Evolutionary conservation across 2,329 filamentous ascomycete species (phyloP).

Genomic region (Colletotrichum trifolii): DNA sequence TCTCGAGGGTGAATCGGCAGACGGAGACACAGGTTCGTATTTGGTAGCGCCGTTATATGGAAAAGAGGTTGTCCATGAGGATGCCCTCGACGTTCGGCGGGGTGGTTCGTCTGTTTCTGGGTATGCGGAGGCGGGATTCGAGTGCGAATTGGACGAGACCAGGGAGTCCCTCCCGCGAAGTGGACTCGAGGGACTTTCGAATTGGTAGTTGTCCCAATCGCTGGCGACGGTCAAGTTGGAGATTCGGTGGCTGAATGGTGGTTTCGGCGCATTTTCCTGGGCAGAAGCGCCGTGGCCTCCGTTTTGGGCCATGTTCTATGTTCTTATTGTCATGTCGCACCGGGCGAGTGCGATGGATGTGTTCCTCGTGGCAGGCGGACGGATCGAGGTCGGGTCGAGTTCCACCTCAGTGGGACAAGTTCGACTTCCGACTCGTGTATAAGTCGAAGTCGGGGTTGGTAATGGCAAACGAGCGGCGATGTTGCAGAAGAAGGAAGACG

Average conservation of each 20-base stretch:
- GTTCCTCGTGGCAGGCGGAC: neutral
- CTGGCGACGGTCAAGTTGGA: conserved; percentile 49
- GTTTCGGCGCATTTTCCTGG: conserved; percentile 30
- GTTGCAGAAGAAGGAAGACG: neutral
- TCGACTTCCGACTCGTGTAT: conserved; percentile 13
- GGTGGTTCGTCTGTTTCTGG: conserved; percentile 14
- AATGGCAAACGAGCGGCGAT: neutral
- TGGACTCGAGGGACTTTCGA: conserved; percentile 41
- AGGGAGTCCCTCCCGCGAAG: conserved; percentile 51
- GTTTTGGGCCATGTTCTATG: conserved; percentile 28
- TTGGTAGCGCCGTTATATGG: conserved; percentile 40
- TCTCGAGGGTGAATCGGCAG: conserved; percentile 38
- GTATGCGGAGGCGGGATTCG: conserved; percentile 38
- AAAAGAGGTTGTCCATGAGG: conserved; percentile 44
- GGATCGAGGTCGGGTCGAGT: neutral
- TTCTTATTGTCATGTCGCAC: conserved; percentile 23
- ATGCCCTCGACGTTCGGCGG: conserved; percentile 20
- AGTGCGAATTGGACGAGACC: conserved; percentile 52
- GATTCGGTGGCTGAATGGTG: conserved; percentile 44
- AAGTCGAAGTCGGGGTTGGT: neutral
- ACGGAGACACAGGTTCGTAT: conserved; percentile 40
- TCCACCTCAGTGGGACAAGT: conserved; percentile 8
- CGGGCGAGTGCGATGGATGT: neutral
- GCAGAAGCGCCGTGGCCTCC: conserved; percentile 42
- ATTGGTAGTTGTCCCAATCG: conserved; percentile 42